These are phyloP conservation scores for Colletotrichum sp. DNA, from an alignment of 2,329 filamentous ascomycete species.

Conservation along the genomic window DNA sequence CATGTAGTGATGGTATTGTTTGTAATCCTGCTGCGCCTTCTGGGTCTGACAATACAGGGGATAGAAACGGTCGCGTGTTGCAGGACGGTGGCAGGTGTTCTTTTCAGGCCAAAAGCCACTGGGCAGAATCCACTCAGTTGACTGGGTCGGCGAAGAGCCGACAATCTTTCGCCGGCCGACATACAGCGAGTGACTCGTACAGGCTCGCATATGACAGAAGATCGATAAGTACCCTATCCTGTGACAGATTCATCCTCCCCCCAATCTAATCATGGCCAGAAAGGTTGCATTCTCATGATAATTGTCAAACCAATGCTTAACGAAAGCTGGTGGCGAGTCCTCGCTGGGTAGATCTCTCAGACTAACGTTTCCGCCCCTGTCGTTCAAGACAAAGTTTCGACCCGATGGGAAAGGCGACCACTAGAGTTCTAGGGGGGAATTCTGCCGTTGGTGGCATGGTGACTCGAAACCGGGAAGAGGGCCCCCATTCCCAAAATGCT, in stretches of 20 bases:
- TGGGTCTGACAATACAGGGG: background rate
- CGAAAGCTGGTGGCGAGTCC: background rate
- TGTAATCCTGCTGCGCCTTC: background rate
- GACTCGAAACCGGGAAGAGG: background rate
- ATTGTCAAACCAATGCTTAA: background rate
- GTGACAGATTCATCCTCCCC: accelerated
- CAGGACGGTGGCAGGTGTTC: background rate
- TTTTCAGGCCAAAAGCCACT: background rate
- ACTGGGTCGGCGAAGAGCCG: background rate
- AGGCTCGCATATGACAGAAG: background rate
- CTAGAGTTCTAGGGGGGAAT: background rate
- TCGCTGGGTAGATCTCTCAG: background rate
- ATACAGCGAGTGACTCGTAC: background rate
- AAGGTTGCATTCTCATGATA: background rate
- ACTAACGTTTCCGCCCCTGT: background rate
- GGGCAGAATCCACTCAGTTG: background rate
- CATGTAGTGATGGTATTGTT: background rate
- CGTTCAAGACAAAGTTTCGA: background rate
- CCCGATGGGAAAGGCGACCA: background rate
- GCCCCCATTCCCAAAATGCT: accelerated
- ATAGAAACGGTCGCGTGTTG: background rate
- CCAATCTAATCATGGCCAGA: background rate
- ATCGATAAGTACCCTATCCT: accelerated
- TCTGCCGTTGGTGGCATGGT: background rate
- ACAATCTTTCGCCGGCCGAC: background rate